Evolutionary conservation across 2,329 filamentous ascomycete species (phyloP), one percentile per base, ranked within the genome.

Genomic region (Calonectria leucothoes): DNA sequence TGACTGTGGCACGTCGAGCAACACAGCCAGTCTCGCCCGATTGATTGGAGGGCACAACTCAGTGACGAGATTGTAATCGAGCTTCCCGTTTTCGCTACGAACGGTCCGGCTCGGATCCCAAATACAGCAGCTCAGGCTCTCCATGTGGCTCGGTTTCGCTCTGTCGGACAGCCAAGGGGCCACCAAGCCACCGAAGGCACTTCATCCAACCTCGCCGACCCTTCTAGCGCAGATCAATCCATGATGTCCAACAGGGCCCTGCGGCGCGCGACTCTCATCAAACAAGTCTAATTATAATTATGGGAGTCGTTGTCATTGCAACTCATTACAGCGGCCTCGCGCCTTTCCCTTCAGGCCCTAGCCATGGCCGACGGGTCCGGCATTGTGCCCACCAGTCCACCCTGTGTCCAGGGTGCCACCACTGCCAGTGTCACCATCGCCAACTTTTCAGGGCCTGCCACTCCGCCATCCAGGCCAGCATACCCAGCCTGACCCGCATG

Each of bases 231-330:
- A 45, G 59, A 72, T 61, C 39, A 12, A 31, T 31, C 37, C 51
- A 65, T 45, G 69, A 71, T 51, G 29, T 68, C 31, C 55, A 39
- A 39, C 64, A 66, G 70, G 66, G 42, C 42, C 65, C 69, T 66
- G 51, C 66, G 45, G 52, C 1, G 35, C 48, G 69, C 71, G 65
- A 77, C 71, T 23, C 39, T 72, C 61, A 66, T 78, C 76, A 79
- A 79, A 77, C 75, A 51, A 20, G 35, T 71, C 27, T 74, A 74
- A 77, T 74, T 77, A 64, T 74, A 74, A 77, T 74, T 77, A 64
- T 73, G 68, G 69, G 55, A 31, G 59, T 73, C 52, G 52, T 57
- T 39, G 64, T 59, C 49, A 69, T 69, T 70, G 65, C 61, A 59
- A 37, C 61, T 65, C 57, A 25, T 61, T 61, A 61, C 55, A 61